Conservation (phyloP, 768 basidiomycete genomes). For the Termitomyces sp. region DNA sequence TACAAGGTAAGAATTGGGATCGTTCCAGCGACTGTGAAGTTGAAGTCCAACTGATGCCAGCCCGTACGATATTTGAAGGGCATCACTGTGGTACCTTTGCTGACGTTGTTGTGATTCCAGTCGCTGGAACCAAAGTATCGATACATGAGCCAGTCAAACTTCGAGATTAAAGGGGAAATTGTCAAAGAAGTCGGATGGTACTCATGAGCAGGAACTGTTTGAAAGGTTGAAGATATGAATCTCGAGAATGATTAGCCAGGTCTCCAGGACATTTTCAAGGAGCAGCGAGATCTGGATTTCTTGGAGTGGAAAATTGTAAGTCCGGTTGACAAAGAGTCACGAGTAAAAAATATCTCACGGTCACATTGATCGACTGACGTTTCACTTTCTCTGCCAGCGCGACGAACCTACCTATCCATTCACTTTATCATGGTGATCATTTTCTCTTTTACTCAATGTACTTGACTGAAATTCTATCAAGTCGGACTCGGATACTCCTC, state of each 20-base stretch:
- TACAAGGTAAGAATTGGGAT: too few species aligned
- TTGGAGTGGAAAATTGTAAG: too few species aligned
- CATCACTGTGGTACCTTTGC: not conserved
- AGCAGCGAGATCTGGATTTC: too few species aligned
- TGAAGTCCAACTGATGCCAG: not conserved
- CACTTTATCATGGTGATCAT: constrained; percentile 30
- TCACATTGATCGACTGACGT: constrained; percentile 20
- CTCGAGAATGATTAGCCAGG: not conserved
- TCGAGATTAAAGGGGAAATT: not conserved
- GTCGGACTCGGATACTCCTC: constrained; percentile 79
- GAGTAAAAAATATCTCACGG: constrained; percentile 11
- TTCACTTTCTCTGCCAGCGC: constrained; percentile 20
- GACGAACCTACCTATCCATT: constrained; percentile 4
- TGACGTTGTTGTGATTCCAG: not conserved
- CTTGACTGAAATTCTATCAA: constrained; percentile 20
- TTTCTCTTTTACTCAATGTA: not conserved
- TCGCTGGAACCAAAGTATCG: not conserved
- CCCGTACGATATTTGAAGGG: not conserved
- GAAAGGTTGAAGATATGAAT: not conserved
- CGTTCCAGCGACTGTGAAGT: too few species aligned
- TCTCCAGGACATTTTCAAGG: too few species aligned
- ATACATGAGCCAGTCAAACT: not conserved
- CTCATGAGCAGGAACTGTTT: not conserved
- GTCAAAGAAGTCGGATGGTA: not conserved
- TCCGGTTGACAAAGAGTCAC: not conserved